Evolutionary conservation across 2,329 filamentous ascomycete species (phyloP), one percentile per base, ranked within the genome.

Genomic region (Parascedosporium putredinis): DNA sequence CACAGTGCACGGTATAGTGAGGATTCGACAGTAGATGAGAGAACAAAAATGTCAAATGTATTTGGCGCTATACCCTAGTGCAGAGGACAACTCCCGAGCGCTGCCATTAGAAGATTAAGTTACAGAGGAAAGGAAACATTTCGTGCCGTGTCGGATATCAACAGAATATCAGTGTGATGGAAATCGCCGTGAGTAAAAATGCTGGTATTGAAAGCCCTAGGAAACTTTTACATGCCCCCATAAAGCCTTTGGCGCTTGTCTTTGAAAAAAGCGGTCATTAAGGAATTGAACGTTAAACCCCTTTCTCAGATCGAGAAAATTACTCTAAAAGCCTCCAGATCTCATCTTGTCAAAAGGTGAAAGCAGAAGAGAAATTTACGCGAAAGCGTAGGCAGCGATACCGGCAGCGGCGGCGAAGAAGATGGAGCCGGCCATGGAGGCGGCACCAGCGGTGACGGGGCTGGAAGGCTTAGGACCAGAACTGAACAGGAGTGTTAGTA

Each of bases 381-480:
- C 72, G 60, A 81, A 65, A 67, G 73, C 59, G 61, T 76, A 65
- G 61, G 74, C 76, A 54, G 67, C 71, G 50, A 75, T 62, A 67
- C 74, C 76, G 65, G 72, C 76, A 45, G 67, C 70, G 56, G 71
- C 76, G 63, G 76, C 77, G 60, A 78, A 65, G 60, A 72, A 54
- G 61, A 70, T 70, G 54, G 76, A 78, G 69, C 71, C 74, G 54
- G 69, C 68, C 58, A 79, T 62, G 60, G 71, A 68, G 58, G 69
- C 67, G 56, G 76, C 77, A 62, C 73, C 77, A 55, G 70, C 75
- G 47, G 70, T 75, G 58, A 72, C 66, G 54, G 61, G 59, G 53
- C 66, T 62, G 55, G 63, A 59, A 55, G 57, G 59, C 51, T 42
- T 22, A 24, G 25, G 16, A n/a, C 56, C 57, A 56, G 60, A 59